phyloP scores from a whole-genome alignment of 495 filamentous ascomycete genomes.

The Aspergillus nanangensis region DNA sequence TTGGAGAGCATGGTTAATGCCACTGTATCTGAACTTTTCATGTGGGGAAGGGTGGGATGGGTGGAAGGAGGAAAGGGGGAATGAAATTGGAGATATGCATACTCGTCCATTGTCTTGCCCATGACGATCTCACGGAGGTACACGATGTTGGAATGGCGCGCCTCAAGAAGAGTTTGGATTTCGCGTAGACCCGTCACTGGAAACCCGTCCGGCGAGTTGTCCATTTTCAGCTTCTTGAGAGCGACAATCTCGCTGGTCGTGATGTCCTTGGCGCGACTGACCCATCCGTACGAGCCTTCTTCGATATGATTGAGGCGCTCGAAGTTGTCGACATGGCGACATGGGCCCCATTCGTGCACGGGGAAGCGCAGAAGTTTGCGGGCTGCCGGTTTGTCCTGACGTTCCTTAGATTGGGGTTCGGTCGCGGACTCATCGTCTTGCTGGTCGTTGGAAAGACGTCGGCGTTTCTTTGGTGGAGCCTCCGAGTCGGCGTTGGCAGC shows the following conservation, averaged over 20 bases:
- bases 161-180: slow-evolving; percentile 66
- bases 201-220: slow-evolving; percentile 76
- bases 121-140: slow-evolving; percentile 81
- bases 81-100: slow-evolving; percentile 22
- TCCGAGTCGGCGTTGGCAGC: slow-evolving; percentile 20
- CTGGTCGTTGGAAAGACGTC: slow-evolving; percentile 43
- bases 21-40: slow-evolving; percentile 27
- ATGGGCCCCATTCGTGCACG: slow-evolving; percentile 62
- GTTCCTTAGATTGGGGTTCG: too few species aligned
- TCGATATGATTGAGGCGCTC: slow-evolving; percentile 95
- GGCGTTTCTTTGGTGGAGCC: slow-evolving; percentile 37
- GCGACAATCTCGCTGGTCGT: slow-evolving; percentile 84
- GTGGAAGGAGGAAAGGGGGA: not conserved
- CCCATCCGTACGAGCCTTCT: slow-evolving; percentile 93
- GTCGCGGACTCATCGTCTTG: slow-evolving; percentile 2
- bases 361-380: slow-evolving; percentile 65
- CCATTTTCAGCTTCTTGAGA: slow-evolving; percentile 92
- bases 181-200: slow-evolving; percentile 91
- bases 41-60: not conserved
- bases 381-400: slow-evolving; percentile 21
- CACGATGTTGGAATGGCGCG: slow-evolving; percentile 72
- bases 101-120: slow-evolving; percentile 75
- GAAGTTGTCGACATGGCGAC: slow-evolving; percentile 82
- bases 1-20: slow-evolving; percentile 11
- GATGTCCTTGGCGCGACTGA: slow-evolving; percentile 77